Evolutionary conservation across 495 filamentous ascomycete species (phyloP).

Genomic region (Corynascus novoguineensis): DNA sequence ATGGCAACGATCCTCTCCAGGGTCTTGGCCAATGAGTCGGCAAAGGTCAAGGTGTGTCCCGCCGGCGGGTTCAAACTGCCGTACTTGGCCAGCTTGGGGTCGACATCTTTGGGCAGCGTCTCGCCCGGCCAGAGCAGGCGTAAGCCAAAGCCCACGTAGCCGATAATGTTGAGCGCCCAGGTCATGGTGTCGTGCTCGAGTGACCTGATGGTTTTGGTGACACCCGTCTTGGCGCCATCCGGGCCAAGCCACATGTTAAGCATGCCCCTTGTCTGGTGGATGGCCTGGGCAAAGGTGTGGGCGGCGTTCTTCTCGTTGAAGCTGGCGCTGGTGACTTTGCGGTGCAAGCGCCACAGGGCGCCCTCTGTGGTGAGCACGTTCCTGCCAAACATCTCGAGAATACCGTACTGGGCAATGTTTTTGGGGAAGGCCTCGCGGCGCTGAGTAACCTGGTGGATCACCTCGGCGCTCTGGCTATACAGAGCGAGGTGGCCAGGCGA

Average conservation of each 20-base stretch:
- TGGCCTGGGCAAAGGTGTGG: constrained; percentile 55
- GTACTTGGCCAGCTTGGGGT: constrained; percentile 39
- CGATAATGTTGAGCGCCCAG: constrained; percentile 62
- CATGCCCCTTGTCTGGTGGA: constrained; percentile 54
- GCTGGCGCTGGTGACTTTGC: constrained; percentile 60
- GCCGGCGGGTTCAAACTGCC: constrained; percentile 38
- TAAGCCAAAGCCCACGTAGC: constrained; percentile 60
- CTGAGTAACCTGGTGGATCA: constrained; percentile 54
- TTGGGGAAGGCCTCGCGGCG: constrained; percentile 65
- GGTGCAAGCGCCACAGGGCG: constrained; percentile 57
- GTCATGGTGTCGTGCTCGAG: constrained; percentile 57
- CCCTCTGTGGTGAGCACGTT: constrained; percentile 64
- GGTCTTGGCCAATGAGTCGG: constrained; percentile 46
- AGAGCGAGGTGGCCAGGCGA: constrained; percentile 43
- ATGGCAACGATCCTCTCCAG: constrained; percentile 52
- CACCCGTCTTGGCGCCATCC: constrained; percentile 19
- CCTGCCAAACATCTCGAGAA: constrained; percentile 56
- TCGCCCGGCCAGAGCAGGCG: constrained; percentile 52
- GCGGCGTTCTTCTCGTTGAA: constrained; percentile 70
- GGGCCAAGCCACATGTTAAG: constrained; percentile 44
- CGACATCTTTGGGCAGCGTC: constrained; percentile 32
- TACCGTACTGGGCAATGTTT: constrained; percentile 49
- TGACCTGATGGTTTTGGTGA: constrained; percentile 42
- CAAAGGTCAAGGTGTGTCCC: constrained; percentile 58
- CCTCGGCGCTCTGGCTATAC: constrained; percentile 52